Evolutionary conservation across 768 basidiomycete genomes (phyloP).

Genomic region (Pholiota conissans): DNA sequence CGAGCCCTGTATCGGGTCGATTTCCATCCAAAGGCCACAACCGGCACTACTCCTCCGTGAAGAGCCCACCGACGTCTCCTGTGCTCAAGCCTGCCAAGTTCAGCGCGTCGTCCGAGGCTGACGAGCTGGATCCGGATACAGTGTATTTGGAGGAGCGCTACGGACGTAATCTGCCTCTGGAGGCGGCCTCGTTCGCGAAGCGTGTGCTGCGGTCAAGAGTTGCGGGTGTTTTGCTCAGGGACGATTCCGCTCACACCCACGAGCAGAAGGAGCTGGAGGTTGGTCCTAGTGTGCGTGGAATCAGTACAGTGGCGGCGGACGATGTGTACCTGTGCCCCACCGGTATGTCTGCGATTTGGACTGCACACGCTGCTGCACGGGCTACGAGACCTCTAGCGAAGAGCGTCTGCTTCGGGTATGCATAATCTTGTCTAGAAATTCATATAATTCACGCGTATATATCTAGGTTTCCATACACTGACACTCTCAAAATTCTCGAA

Average conservation of each 20-base stretch:
- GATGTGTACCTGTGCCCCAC: constrained; percentile 88
- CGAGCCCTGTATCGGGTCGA: constrained; percentile 30
- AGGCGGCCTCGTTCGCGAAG: constrained; percentile 79
- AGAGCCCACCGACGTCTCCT: constrained; percentile 14
- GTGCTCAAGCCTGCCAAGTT: not conserved
- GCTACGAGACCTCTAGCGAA: constrained; percentile 59
- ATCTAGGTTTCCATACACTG: constrained; percentile 88
- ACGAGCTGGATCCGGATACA: constrained; percentile 56
- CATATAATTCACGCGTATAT: not conserved
- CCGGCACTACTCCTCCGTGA: constrained; percentile 56
- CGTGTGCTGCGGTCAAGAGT: constrained; percentile 84
- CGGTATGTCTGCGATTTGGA: constrained; percentile 97
- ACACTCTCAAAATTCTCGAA: constrained; percentile 89
- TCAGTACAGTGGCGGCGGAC: constrained; percentile 69
- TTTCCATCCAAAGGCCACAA: constrained; percentile 47
- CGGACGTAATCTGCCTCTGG: constrained; percentile 82
- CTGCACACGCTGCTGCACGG: constrained; percentile 73
- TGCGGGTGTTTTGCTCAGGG: constrained; percentile 78
- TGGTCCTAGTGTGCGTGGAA: constrained; percentile 69
- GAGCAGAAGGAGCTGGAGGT: constrained; percentile 31
- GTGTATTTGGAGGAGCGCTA: constrained; percentile 93
- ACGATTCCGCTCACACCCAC: constrained; percentile 36
- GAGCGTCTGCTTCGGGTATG: constrained; percentile 93
- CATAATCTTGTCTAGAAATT: constrained; percentile 1
- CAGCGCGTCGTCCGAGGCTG: constrained; percentile 23